Evolutionary conservation across 352 stramenopile genomes (phyloP).

Genomic region (Phytopythium delawarense): DNA sequence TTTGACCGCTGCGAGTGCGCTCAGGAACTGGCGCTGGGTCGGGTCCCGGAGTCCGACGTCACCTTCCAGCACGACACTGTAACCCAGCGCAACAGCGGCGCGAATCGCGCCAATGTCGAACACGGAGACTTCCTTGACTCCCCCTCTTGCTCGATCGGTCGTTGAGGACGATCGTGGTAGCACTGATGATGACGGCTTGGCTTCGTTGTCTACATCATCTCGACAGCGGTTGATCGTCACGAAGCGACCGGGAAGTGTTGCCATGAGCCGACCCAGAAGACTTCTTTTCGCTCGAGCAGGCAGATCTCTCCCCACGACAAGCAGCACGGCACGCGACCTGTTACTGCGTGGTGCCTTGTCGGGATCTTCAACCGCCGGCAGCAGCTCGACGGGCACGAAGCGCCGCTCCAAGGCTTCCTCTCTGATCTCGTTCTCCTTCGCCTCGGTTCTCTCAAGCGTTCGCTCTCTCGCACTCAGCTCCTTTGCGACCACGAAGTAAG

Average conservation of each 20-base stretch:
- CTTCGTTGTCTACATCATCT: background rate
- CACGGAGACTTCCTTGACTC: background rate
- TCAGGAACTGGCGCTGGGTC: constrained; percentile 50
- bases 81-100: constrained; percentile 35
- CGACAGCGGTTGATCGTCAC: constrained; percentile 47
- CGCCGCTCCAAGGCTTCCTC: constrained; percentile 38
- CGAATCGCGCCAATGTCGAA: constrained; percentile 37
- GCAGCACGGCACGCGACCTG: constrained; percentile 49
- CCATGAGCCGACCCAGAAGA: constrained; percentile 40
- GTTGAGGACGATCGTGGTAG: background rate
- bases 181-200: too few species aligned
- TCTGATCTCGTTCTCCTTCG: constrained; percentile 20
- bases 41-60: constrained; percentile 68
- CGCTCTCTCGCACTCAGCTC: constrained; percentile 33
- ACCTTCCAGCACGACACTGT: constrained; percentile 71
- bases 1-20: constrained; percentile 61
- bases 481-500: constrained; percentile 31
- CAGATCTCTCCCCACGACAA: constrained; percentile 70
- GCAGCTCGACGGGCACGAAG: constrained; percentile 54
- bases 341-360: constrained; percentile 11
- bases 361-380: constrained; percentile 1
- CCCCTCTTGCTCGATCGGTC: background rate
- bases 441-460: constrained; percentile 29
- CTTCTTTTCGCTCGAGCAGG: constrained; percentile 27
- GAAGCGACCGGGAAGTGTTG: constrained; percentile 66